Conservation (phyloP, 805 yeast genomes). For the Nakazawaea molendinolei region DNA sequence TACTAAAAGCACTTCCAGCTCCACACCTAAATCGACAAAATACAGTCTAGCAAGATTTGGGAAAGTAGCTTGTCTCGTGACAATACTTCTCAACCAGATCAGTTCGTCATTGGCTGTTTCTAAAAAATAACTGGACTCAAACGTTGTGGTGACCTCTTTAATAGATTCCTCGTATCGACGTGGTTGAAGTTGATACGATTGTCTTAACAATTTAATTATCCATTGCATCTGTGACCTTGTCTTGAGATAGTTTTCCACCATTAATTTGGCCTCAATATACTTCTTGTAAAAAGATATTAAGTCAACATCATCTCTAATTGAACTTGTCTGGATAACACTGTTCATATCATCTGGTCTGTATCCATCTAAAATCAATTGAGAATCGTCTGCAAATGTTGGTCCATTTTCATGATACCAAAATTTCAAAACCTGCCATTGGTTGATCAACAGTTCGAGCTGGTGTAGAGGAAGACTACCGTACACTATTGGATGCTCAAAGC, state of each 20-base stretch:
- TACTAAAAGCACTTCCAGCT: conserved; percentile 33
- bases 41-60: conserved; percentile 33
- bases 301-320: conserved; percentile 1
- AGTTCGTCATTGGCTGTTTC: conserved; percentile 10
- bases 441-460: conserved; percentile 21
- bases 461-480: too few species aligned
- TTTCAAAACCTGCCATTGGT: conserved; percentile 22
- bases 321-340: conserved; percentile 2
- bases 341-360: not conserved
- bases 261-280: conserved; percentile 1
- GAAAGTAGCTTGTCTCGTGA: conserved; percentile 27
- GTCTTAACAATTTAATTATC: conserved; percentile 7
- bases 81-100: conserved; percentile 33
- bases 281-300: conserved; percentile 4
- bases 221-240: conserved; percentile 29
- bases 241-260: conserved; percentile 5
- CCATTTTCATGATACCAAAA: not conserved
- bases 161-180: conserved; percentile 18
- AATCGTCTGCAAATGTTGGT: too few species aligned
- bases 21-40: conserved; percentile 40
- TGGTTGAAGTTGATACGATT: conserved; percentile 7
- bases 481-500: conserved; percentile 17
- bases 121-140: conserved; percentile 16
- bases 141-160: conserved; percentile 19
- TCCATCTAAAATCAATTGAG: not conserved